Evolutionary conservation across 108 stramenopile genomes (phyloP).

Genomic region (Licmophora abbreviata): DNA sequence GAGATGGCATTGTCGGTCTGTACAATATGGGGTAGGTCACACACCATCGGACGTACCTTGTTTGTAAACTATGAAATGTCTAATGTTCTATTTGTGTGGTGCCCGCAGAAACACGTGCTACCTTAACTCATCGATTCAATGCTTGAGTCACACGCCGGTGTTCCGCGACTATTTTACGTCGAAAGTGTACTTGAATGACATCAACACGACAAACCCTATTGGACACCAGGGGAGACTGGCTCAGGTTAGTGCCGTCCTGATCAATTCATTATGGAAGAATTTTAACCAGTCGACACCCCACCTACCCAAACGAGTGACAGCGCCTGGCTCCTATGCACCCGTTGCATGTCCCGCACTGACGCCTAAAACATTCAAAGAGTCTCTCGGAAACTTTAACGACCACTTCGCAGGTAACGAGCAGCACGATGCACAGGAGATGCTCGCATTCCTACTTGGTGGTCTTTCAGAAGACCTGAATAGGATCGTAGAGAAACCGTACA

Average conservation of each 20-base stretch:
- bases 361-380: constrained; percentile 89
- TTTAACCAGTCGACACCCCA: constrained; percentile 15
- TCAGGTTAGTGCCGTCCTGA: constrained; percentile 86
- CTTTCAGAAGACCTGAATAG: constrained; percentile 97
- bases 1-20: constrained; percentile 81
- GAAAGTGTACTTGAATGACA: constrained; percentile 80
- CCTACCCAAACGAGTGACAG: constrained; percentile 37
- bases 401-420: constrained; percentile 94
- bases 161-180: constrained; percentile 90
- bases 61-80: not conserved
- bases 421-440: constrained; percentile 96
- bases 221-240: constrained; percentile 91
- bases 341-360: constrained; percentile 72
- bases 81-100: not conserved
- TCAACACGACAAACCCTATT: constrained; percentile 90
- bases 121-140: constrained; percentile 91
- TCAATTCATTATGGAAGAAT: constrained; percentile 84
- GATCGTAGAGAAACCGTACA: constrained; percentile 93
- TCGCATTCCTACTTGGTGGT: constrained; percentile 84
- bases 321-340: constrained; percentile 60
- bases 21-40: constrained; percentile 77
- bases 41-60: not conserved
- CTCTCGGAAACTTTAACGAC: constrained; percentile 85
- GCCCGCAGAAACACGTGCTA: constrained; percentile 96
- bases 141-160: constrained; percentile 90